These are phyloP conservation scores for Fusarium sp. DNA, from an alignment of 2,329 filamentous ascomycete species.

Conservation along the genomic window DNA sequence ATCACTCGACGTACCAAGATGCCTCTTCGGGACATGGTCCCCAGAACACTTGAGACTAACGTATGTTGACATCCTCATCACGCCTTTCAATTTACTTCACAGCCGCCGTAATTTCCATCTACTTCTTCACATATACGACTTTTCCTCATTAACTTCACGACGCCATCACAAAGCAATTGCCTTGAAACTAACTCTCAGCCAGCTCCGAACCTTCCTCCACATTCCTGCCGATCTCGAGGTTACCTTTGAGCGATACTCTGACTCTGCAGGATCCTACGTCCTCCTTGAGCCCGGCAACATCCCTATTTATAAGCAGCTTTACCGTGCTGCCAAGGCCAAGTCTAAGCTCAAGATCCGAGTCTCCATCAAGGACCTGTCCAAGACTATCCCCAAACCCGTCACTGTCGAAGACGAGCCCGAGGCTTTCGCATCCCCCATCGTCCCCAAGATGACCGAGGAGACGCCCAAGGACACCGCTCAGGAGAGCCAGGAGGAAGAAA, in stretches of 20 bases:
- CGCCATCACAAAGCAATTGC: neutral
- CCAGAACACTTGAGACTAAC: slow-evolving; percentile 81
- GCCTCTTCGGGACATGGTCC: slow-evolving; percentile 84
- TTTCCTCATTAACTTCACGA: neutral
- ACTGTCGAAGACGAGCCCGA: slow-evolving; percentile 65
- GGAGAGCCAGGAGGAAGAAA: slow-evolving; percentile 29
- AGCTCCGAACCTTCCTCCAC: slow-evolving; percentile 53
- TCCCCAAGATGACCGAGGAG: slow-evolving; percentile 24
- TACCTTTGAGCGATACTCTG: slow-evolving; percentile 92
- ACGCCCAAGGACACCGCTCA: slow-evolving; percentile 25
- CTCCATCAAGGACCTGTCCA: slow-evolving; percentile 55
- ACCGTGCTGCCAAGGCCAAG: slow-evolving; percentile 97
- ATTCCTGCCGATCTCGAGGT: slow-evolving; percentile 53
- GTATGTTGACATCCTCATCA: slow-evolving; percentile 67
- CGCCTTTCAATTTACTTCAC: neutral
- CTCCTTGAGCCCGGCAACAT: slow-evolving; percentile 81
- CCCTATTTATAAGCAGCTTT: slow-evolving; percentile 94
- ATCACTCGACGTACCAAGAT: slow-evolving; percentile 87
- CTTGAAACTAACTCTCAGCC: slow-evolving; percentile 26
- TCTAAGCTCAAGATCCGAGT: slow-evolving; percentile 93
- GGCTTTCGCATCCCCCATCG: slow-evolving; percentile 26
- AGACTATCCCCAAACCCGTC: slow-evolving; percentile 54
- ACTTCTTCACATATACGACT: neutral
- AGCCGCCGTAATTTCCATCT: neutral
- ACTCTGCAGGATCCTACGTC: slow-evolving; percentile 87